Conservation (phyloP, 139 green algal species). For the Micractinium conductrix region DNA sequence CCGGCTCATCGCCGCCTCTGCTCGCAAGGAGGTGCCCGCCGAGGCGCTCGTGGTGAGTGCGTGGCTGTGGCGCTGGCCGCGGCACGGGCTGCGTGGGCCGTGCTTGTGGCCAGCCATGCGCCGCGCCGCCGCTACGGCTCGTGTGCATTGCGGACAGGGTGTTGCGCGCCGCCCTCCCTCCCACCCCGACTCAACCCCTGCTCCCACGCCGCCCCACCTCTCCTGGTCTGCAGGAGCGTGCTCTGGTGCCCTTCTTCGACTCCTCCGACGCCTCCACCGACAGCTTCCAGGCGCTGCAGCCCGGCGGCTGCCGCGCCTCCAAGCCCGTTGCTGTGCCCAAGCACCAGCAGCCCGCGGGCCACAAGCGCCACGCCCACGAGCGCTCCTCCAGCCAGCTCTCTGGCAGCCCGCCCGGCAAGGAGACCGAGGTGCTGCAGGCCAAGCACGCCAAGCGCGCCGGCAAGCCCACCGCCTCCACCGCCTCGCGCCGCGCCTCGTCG, state of each 20-base stretch:
- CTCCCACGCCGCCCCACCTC: too few species aligned
- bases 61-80: background rate
- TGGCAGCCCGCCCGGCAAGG: slow-evolving; percentile 22
- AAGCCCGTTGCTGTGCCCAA: background rate
- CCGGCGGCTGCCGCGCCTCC: background rate
- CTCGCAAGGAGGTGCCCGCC: slow-evolving; percentile 5
- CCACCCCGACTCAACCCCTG: too few species aligned
- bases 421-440: slow-evolving; percentile 11
- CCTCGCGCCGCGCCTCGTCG: background rate
- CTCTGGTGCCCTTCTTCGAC: slow-evolving; percentile 47
- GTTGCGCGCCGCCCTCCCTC: too few species aligned
- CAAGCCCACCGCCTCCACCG: background rate
- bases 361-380: slow-evolving; percentile 31
- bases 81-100: background rate
- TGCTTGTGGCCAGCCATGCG: too few species aligned
- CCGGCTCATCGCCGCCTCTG: slow-evolving; percentile 25
- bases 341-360: too few species aligned
- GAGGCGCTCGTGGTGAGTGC: slow-evolving; percentile 26
- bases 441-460: slow-evolving; percentile 17
- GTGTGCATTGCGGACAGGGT: too few species aligned
- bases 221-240: slow-evolving; percentile 33
- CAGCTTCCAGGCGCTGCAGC: background rate
- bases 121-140: too few species aligned
- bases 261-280: background rate
- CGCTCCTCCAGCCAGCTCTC: slow-evolving; percentile 12